phyloP scores from a whole-genome alignment of 2,329 filamentous ascomycete species.

The Botryotinia convoluta region DNA sequence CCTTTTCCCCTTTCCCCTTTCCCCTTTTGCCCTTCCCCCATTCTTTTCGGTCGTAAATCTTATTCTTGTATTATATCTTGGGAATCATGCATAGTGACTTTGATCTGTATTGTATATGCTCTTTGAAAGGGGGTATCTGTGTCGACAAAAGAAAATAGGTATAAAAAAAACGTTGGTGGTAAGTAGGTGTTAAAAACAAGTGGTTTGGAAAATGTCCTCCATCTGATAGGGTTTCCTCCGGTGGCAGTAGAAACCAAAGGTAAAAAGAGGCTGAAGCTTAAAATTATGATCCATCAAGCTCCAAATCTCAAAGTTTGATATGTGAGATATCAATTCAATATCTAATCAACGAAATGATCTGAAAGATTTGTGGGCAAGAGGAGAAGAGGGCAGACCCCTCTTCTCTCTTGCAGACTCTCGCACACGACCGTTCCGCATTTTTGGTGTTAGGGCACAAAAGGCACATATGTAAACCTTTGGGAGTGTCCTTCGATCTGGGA shows the following conservation, averaged over 20 bases:
- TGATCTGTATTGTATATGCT: constrained; percentile 9
- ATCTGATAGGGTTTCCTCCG: not conserved
- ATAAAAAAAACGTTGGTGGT: not conserved
- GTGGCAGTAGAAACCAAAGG: not conserved
- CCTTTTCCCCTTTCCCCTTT: too few species aligned
- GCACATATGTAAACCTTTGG: constrained; percentile 62
- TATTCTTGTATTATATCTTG: constrained; percentile 13
- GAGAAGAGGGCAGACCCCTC: constrained; percentile 39
- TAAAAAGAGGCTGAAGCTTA: not conserved
- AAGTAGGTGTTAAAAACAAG: constrained; percentile 1
- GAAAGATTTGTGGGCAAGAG: constrained; percentile 46
- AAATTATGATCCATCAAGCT: not conserved
- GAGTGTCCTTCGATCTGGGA: constrained; percentile 50
- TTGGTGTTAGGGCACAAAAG: constrained; percentile 60
- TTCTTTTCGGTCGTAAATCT: constrained; percentile 6
- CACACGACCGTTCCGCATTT: constrained; percentile 49
- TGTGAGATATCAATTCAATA: not conserved
- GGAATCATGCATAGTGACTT: constrained; percentile 9
- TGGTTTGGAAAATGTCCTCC: not conserved
- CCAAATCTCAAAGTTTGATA: not conserved
- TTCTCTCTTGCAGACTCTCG: constrained; percentile 39
- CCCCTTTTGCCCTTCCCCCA: not conserved
- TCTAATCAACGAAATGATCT: constrained; percentile 42
- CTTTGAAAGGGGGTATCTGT: constrained; percentile 13
- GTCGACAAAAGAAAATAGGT: constrained; percentile 4